Percentiles rank a stretch among this genome's conserved stretches.
Evolutionary conservation across 2,329 filamentous ascomycete genomes (phyloP).

Genomic region (Colletotrichum sp.): DNA sequence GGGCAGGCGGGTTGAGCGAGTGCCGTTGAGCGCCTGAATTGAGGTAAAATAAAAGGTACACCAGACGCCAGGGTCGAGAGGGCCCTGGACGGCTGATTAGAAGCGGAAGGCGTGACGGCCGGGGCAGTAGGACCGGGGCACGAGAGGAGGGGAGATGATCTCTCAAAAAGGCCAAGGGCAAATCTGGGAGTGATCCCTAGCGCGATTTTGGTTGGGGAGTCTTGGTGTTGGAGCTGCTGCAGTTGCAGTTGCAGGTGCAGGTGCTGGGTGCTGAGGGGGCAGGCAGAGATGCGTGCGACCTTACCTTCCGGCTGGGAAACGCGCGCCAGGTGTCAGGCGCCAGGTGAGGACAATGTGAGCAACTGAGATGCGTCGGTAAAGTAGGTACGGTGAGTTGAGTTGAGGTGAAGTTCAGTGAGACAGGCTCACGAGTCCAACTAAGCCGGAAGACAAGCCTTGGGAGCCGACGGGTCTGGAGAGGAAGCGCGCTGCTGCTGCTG

Average conservation of each 20-base stretch:
- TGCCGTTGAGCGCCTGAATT: not conserved
- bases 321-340: not conserved
- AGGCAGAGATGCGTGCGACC: not conserved
- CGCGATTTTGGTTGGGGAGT: not conserved
- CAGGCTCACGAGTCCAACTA: not conserved
- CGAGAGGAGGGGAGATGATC: not conserved
- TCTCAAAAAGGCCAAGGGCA: conserved; percentile 8
- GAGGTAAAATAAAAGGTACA: not conserved
- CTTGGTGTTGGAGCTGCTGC: not conserved
- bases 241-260: not conserved
- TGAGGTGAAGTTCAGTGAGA: not conserved
- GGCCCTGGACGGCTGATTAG: conserved; percentile 5
- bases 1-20: not conserved
- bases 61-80: not conserved
- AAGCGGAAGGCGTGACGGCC: conserved; percentile 15
- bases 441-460: not conserved
- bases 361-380: not conserved
- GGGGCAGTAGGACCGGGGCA: conserved; percentile 2
- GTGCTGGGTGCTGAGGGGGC: not conserved
- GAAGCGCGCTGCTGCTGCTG: not conserved
- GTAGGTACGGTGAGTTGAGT: not conserved
- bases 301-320: not conserved
- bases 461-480: not conserved
- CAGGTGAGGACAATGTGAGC: not conserved
- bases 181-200: conserved; percentile 16